phyloP scores from a whole-genome alignment of 495 filamentous ascomycete species.

The Penicillium antarcticum region DNA sequence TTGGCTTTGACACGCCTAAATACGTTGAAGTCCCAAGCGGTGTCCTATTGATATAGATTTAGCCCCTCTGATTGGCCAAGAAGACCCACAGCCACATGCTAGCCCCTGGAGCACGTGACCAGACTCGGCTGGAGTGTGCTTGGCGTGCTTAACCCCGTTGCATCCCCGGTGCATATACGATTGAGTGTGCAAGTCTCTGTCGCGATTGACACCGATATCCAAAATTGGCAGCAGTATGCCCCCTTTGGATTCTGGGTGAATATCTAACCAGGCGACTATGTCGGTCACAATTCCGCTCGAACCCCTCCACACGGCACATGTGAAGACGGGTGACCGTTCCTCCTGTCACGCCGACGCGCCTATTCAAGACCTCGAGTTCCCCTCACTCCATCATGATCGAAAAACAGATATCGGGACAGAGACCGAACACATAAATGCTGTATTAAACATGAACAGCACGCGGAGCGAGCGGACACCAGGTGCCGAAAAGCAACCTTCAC shows the following conservation, averaged over 20 bases:
- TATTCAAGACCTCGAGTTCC: neutral
- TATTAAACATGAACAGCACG: neutral
- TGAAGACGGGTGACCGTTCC: neutral
- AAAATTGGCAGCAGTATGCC: neutral
- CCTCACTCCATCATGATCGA: neutral
- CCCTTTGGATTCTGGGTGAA: neutral
- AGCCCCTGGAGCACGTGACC: neutral
- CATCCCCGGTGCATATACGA: neutral
- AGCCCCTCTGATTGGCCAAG: neutral
- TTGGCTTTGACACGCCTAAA: too few species aligned
- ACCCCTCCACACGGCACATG: slow-evolving; percentile 6
- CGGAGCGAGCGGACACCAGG: neutral
- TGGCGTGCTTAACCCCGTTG: neutral
- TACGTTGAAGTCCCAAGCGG: too few species aligned
- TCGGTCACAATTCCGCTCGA: slow-evolving; percentile 6
- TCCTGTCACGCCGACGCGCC: neutral
- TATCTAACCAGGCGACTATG: neutral
- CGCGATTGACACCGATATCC: neutral
- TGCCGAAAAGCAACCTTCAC: neutral
- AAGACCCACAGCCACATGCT: neutral
- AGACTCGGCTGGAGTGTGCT: neutral
- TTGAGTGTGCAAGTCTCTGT: neutral
- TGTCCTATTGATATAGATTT: neutral
- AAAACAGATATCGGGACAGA: neutral
- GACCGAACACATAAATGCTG: neutral